Percentiles rank a stretch among this genome's conserved stretches.
Conservation (phyloP, 192 early-diverging fungal species). For the Spizellomyces sp. region DNA sequence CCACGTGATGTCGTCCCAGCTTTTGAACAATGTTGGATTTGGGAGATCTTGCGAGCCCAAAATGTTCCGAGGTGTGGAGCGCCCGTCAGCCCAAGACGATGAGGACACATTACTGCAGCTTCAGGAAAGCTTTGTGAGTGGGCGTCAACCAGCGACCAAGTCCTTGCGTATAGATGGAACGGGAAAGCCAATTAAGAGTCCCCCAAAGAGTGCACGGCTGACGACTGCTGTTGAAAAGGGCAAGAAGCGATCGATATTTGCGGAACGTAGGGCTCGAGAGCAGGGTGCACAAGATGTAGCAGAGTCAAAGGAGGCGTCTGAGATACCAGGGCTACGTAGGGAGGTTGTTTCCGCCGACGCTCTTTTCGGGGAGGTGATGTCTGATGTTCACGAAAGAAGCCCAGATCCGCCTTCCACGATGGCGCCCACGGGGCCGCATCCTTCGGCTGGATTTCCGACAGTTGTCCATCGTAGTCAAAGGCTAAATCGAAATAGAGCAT, state of each 20-base stretch:
- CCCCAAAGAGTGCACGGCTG: neutral
- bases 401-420: neutral
- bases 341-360: neutral
- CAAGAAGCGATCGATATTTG: constrained; percentile 31
- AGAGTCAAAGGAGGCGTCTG: too few species aligned
- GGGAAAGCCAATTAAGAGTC: neutral
- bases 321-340: too few species aligned
- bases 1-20: too few species aligned
- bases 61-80: neutral
- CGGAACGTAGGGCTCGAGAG: constrained; percentile 17
- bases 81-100: constrained; percentile 6
- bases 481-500: neutral
- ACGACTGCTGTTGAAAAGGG: neutral
- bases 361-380: neutral
- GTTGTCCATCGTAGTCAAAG: constrained; percentile 1
- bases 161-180: neutral
- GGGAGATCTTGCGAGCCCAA: too few species aligned
- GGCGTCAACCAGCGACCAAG: neutral
- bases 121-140: constrained; percentile 12
- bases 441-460: neutral
- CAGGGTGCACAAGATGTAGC: neutral
- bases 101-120: constrained; percentile 11
- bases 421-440: neutral
- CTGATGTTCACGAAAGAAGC: neutral
- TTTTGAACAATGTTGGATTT: too few species aligned